Conservation (phyloP, 441 rosid genomes). For the Erodium chrysanthum region DNA sequence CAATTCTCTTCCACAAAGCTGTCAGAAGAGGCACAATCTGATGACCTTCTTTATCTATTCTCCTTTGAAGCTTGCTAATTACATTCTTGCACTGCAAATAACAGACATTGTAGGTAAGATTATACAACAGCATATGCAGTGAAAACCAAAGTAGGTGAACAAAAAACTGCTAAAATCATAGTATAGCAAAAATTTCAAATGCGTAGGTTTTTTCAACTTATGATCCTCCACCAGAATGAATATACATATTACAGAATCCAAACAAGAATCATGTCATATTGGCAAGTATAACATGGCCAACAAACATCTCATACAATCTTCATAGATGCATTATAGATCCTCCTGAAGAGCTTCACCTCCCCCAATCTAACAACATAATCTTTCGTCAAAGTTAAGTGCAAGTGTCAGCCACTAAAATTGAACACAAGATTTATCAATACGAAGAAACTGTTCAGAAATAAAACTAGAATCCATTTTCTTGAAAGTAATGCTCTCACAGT, state of each 20-base stretch:
- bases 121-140: not conserved
- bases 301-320: not conserved
- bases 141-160: not conserved
- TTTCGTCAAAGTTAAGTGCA: not conserved
- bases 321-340: not conserved
- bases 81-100: constrained; percentile 78
- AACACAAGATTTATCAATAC: too few species aligned
- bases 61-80: constrained; percentile 78
- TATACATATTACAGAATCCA: not conserved
- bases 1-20: constrained; percentile 80
- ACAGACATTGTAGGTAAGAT: not conserved
- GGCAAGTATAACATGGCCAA: not conserved
- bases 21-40: constrained; percentile 88
- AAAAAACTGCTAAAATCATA: not conserved
- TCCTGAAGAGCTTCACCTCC: not conserved
- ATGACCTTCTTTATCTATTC: constrained; percentile 87
- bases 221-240: not conserved
- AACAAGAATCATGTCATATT: not conserved
- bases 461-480: not conserved
- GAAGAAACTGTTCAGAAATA: too few species aligned
- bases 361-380: not conserved
- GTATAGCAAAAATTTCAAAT: too few species aligned
- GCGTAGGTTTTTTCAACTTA: too few species aligned
- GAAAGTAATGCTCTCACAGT: not conserved
- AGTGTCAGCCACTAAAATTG: not conserved